A percentile compares a stretch with the other conserved stretches of the same genome.
Evolutionary conservation across 177 flowering plant species (phyloP).

Genomic region (Vitis hybrid): DNA sequence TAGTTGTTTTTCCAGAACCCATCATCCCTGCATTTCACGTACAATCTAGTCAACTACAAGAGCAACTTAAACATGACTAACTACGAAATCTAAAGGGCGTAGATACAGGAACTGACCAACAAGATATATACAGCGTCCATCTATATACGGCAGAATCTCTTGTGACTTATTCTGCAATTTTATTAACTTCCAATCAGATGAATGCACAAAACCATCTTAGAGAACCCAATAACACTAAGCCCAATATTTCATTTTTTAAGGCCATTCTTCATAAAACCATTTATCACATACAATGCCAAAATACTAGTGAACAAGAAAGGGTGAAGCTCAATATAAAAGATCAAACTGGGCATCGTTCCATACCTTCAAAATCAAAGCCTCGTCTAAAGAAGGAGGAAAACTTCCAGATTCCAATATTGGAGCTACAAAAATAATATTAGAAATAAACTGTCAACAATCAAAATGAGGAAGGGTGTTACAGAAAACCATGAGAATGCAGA

Average conservation of each 20-base stretch:
- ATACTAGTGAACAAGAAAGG: not conserved
- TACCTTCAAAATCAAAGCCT: conserved; percentile 66
- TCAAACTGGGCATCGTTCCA: not conserved
- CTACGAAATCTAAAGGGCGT: conserved; percentile 2
- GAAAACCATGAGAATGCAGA: no score
- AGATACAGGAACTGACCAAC: conserved; percentile 67
- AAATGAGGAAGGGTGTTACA: not conserved
- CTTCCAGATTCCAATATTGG: conserved; percentile 49
- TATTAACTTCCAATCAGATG: conserved; percentile 20
- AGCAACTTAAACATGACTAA: not conserved
- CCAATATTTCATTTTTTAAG: not conserved
- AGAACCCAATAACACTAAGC: not conserved
- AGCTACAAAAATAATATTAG: conserved; percentile 36
- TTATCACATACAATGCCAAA: conserved; percentile 1
- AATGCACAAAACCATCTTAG: conserved; percentile 2
- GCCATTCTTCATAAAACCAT: not conserved
- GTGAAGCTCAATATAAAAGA: not conserved
- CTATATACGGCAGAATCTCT: conserved; percentile 62
- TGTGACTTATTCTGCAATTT: conserved; percentile 74
- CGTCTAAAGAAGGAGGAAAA: conserved; percentile 42
- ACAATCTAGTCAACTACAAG: not conserved
- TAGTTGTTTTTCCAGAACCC: conserved; percentile 99
- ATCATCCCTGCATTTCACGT: conserved; percentile 79
- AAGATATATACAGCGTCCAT: conserved; percentile 87
- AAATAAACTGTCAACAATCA: not conserved